A percentile compares a stretch with the other conserved stretches of the same genome.
phyloP scores from a whole-genome alignment of 108 stramenopile species.

The Nannochloropsis granulata region DNA sequence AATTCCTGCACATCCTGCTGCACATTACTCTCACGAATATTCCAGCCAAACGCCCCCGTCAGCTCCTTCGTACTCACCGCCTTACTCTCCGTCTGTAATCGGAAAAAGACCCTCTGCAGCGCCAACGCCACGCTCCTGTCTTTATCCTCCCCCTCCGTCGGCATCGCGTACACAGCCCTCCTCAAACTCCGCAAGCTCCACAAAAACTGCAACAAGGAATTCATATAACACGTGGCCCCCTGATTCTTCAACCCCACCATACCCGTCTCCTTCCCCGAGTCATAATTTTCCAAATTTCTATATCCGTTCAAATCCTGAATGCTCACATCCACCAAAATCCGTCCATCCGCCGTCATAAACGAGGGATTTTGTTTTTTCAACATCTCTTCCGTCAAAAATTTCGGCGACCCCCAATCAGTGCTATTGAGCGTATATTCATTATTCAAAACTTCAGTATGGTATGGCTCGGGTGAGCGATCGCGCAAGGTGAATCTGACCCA shows the following conservation, averaged over 20 bases:
- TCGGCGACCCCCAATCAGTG: too few species aligned
- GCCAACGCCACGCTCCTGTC: conserved; percentile 29
- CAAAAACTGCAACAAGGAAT: conserved; percentile 37
- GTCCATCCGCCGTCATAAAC: too few species aligned
- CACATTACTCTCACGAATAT: conserved; percentile 12
- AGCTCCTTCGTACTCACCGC: conserved; percentile 33
- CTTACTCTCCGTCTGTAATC: conserved; percentile 15
- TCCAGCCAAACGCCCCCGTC: conserved; percentile 37
- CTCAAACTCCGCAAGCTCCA: conserved; percentile 25
- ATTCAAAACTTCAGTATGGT: too few species aligned
- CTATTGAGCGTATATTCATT: too few species aligned
- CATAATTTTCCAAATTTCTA: too few species aligned
- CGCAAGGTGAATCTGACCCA: too few species aligned
- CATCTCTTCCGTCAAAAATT: too few species aligned
- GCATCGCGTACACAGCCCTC: conserved; percentile 35
- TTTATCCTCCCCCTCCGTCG: conserved; percentile 9
- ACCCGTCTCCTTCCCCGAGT: conserved; percentile 9
- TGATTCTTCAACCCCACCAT: conserved; percentile 40
- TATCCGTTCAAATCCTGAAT: too few species aligned
- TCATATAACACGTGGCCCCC: conserved; percentile 41
- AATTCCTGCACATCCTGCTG: conserved; percentile 30
- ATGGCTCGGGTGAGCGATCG: too few species aligned
- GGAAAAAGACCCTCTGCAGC: conserved; percentile 34
- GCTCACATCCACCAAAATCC: too few species aligned
- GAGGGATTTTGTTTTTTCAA: too few species aligned